Evolutionary conservation across 2,329 filamentous ascomycete species (phyloP).

Genomic region (Verticillium nubilum): DNA sequence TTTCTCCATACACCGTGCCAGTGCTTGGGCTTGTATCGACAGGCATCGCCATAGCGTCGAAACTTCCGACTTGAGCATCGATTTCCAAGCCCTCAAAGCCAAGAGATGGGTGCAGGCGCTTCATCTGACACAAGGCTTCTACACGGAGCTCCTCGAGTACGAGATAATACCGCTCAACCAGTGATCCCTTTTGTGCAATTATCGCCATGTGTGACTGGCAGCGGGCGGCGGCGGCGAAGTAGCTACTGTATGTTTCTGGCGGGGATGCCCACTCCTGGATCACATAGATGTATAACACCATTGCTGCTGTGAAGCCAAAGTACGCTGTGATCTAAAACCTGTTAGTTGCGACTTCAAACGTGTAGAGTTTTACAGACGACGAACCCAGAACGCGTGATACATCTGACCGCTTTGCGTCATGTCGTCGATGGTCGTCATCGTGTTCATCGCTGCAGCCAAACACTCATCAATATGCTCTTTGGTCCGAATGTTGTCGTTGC

Average conservation of each 20-base stretch:
- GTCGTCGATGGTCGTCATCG: constrained; percentile 30
- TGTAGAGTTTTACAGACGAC: constrained; percentile 1
- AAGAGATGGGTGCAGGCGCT: background rate
- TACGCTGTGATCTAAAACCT: constrained; percentile 29
- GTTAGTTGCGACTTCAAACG: too few relatives aligned
- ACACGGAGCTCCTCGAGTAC: constrained; percentile 28
- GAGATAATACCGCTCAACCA: constrained; percentile 34
- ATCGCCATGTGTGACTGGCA: constrained; percentile 33
- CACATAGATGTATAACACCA: constrained; percentile 37
- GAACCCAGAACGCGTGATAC: constrained; percentile 35
- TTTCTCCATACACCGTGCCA: background rate
- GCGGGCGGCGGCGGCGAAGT: constrained; percentile 29
- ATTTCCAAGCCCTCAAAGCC: background rate
- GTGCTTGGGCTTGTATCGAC: background rate
- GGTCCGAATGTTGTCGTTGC: constrained; percentile 4
- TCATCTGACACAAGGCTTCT: constrained; percentile 9
- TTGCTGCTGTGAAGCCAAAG: constrained; percentile 37
- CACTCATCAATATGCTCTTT: constrained; percentile 20
- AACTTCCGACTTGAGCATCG: background rate
- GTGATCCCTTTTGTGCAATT: constrained; percentile 29
- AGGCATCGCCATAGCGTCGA: background rate
- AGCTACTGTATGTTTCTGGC: constrained; percentile 19
- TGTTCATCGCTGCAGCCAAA: constrained; percentile 32
- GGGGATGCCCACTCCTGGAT: constrained; percentile 28
- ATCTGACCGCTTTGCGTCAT: constrained; percentile 27